These are phyloP conservation scores for Aspergillus haitiensis DNA, from an alignment of 495 filamentous ascomycete genomes.

Conservation along the genomic window DNA sequence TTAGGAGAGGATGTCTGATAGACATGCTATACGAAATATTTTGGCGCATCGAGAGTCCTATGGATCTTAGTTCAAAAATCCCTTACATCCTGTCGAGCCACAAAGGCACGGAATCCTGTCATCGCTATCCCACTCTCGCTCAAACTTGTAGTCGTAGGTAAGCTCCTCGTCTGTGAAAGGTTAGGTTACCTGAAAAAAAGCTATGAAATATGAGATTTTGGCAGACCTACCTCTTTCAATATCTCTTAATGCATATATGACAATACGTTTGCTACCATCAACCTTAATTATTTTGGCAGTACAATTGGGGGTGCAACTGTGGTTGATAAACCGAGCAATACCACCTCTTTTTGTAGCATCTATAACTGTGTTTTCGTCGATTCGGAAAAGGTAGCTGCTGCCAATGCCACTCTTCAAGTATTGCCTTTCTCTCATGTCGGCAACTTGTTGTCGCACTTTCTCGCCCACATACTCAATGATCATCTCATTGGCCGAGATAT, in stretches of 20 bases:
- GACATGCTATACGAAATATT: not conserved
- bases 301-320: conserved; percentile 96
- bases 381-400: conserved; percentile 95
- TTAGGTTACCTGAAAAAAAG: conserved; percentile 39
- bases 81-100: conserved; percentile 93
- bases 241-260: conserved; percentile 95
- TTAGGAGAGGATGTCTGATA: conserved; percentile 1
- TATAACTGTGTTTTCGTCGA: conserved; percentile 96
- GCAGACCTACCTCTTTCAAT: conserved; percentile 82
- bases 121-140: conserved; percentile 89
- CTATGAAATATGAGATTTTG: not conserved
- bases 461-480: conserved; percentile 99
- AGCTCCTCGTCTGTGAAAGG: conserved; percentile 83
- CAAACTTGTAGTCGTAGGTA: conserved; percentile 99
- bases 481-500: conserved; percentile 97
- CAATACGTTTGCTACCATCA: conserved; percentile 97
- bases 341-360: conserved; percentile 98
- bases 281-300: conserved; percentile 99
- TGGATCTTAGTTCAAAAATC: conserved; percentile 83
- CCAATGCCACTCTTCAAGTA: conserved; percentile 97
- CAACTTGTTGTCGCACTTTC: conserved; percentile 93
- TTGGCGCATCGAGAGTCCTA: not conserved
- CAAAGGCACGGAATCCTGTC: conserved; percentile 97
- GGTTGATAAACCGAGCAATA: conserved; percentile 98
- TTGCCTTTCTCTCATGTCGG: conserved; percentile 85